These are phyloP conservation scores for Flaveria trinervia DNA, from an alignment of 129 eudicot species.

Conservation along the genomic window DNA sequence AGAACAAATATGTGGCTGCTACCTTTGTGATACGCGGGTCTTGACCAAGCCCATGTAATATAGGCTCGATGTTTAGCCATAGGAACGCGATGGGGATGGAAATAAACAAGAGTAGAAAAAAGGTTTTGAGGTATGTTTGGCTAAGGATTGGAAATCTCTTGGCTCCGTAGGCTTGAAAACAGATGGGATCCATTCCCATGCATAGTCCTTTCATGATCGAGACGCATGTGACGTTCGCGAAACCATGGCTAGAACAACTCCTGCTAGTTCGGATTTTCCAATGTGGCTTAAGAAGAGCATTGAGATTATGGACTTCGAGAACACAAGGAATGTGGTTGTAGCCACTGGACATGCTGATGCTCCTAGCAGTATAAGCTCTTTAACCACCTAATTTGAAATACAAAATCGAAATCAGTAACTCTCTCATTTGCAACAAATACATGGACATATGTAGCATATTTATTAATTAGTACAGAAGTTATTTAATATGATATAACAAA, in stretches of 20 bases:
- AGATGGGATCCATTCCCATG: conserved; percentile 85
- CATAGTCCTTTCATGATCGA: conserved; percentile 80
- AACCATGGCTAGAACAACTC: conserved; percentile 71
- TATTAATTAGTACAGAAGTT: neutral
- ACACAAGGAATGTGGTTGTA: conserved; percentile 49
- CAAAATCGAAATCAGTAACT: neutral
- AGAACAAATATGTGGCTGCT: conserved; percentile 47
- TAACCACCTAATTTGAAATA: conserved; percentile 43
- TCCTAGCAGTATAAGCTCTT: conserved; percentile 51
- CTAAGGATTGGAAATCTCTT: conserved; percentile 47
- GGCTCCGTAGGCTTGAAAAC: conserved; percentile 86
- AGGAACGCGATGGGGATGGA: conserved; percentile 54
- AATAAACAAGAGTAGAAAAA: conserved; percentile 53
- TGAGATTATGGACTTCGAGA: conserved; percentile 61
- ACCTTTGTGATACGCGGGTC: conserved; percentile 48
- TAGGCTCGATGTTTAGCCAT: conserved; percentile 72
- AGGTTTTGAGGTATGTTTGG: conserved; percentile 61
- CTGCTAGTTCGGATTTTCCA: conserved; percentile 62
- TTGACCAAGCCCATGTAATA: conserved; percentile 58
- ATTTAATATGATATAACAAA: neutral
- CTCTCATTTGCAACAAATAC: conserved; percentile 2
- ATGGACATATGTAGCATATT: neutral
- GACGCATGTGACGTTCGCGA: conserved; percentile 68
- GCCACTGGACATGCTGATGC: conserved; percentile 63
- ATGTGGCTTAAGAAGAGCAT: conserved; percentile 71